phyloP scores from a whole-genome alignment of 1,139 yeast genomes.

The Lodderomyces theae region DNA sequence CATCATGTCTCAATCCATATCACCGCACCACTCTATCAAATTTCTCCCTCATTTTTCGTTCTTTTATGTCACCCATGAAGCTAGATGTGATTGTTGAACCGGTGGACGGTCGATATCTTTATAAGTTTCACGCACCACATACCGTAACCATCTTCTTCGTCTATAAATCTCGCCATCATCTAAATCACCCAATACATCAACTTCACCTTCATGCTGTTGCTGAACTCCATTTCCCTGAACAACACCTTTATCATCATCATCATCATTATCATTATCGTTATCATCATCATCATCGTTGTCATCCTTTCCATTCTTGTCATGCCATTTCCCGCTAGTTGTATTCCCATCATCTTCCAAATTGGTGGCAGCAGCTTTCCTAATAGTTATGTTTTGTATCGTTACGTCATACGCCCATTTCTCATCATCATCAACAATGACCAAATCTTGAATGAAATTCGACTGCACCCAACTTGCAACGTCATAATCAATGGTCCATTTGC shows the following conservation, averaged over 20 bases:
- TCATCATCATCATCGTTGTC: conserved; percentile 2
- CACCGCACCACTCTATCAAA: no score
- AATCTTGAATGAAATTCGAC: conserved; percentile 45
- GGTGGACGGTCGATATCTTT: conserved; percentile 10
- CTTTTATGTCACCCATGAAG: conserved; percentile 9
- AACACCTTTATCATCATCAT: conserved; percentile 4
- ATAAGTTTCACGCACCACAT: conserved; percentile 12
- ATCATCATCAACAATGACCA: conserved; percentile 59
- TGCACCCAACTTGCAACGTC: conserved; percentile 59
- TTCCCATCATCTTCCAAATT: not conserved
- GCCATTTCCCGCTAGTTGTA: no score
- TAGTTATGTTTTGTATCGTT: conserved; percentile 7
- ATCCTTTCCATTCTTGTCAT: not conserved
- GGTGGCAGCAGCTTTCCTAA: conserved; percentile 13
- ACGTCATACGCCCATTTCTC: conserved; percentile 78
- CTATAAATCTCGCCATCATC: conserved; percentile 28
- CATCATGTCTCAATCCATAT: no score
- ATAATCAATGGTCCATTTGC: conserved; percentile 60
- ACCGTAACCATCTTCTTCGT: conserved; percentile 52
- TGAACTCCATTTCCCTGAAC: no score
- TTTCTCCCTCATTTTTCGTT: not conserved
- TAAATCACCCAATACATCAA: not conserved
- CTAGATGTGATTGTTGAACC: conserved; percentile 8
- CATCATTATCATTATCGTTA: conserved; percentile 13
- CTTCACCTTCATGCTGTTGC: no score